phyloP scores from a whole-genome alignment of 2,329 filamentous ascomycete genomes.

The Arthrobotrys sinensis region DNA sequence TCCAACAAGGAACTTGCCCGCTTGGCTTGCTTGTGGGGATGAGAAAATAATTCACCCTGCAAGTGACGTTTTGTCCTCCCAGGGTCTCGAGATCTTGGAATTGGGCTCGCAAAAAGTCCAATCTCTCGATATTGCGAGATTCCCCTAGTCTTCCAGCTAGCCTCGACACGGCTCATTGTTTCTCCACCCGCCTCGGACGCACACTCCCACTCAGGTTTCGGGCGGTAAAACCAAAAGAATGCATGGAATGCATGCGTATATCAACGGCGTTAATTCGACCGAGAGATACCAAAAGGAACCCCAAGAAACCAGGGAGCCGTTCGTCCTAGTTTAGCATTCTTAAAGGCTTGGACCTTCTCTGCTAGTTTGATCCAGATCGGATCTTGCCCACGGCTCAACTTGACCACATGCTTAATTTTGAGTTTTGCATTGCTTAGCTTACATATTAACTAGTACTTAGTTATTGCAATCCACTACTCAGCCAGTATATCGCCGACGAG shows the following conservation, averaged over 20 bases:
- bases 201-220: background rate
- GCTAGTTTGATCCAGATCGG: background rate
- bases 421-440: background rate
- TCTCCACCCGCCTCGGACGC: conserved; percentile 19
- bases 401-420: conserved; percentile 17
- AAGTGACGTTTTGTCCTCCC: conserved; percentile 16
- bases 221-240: conserved; percentile 22
- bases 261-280: conserved; percentile 14
- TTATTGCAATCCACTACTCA: background rate
- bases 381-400: conserved; percentile 10
- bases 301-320: conserved; percentile 2
- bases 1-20: conserved; percentile 15
- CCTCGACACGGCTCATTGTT: conserved; percentile 31
- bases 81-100: conserved; percentile 32
- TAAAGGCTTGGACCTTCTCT: background rate
- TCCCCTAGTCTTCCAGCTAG: background rate
- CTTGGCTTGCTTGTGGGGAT: background rate
- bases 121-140: conserved; percentile 21
- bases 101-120: background rate
- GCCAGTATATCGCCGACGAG: background rate
- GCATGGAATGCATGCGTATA: conserved; percentile 3
- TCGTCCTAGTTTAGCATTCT: conserved; percentile 32
- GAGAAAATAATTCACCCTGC: background rate
- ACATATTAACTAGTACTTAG: background rate
- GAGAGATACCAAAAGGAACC: background rate